These are phyloP conservation scores for Puccinia horiana DNA, from an alignment of 1,284 basidiomycete genomes.

Conservation along the genomic window DNA sequence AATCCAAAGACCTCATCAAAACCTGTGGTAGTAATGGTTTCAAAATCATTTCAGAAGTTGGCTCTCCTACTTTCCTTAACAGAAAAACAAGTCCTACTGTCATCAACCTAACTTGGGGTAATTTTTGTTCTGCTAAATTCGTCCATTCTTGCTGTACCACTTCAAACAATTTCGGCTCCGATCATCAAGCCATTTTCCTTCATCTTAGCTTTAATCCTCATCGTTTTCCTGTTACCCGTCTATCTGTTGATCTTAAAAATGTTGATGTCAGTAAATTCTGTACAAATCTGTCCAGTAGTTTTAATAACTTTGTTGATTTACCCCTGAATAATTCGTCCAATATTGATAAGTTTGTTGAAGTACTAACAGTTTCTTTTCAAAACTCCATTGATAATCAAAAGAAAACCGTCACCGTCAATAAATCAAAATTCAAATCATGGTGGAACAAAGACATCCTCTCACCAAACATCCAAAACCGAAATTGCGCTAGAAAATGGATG, in stretches of 20 bases:
- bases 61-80: background rate
- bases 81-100: background rate
- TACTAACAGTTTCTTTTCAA: background rate
- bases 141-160: background rate
- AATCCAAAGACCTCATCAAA: background rate
- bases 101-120: background rate
- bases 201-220: background rate
- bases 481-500: conserved; percentile 19
- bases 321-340: background rate
- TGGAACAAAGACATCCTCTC: background rate
- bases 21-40: conserved; percentile 11
- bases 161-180: background rate
- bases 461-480: background rate
- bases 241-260: background rate
- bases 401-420: background rate
- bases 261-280: background rate
- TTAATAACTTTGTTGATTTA: background rate
- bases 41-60: conserved; percentile 12
- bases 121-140: background rate
- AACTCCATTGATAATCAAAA: background rate
- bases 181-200: background rate
- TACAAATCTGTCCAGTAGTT: too few relatives aligned
- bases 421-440: background rate
- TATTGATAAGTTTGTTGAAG: background rate
- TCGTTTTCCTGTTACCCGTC: background rate